Evolutionary conservation across 2,329 filamentous ascomycete species (phyloP), one percentile per base, ranked within the genome.

Genomic region (Neofusicoccum kwambonambiense): DNA sequence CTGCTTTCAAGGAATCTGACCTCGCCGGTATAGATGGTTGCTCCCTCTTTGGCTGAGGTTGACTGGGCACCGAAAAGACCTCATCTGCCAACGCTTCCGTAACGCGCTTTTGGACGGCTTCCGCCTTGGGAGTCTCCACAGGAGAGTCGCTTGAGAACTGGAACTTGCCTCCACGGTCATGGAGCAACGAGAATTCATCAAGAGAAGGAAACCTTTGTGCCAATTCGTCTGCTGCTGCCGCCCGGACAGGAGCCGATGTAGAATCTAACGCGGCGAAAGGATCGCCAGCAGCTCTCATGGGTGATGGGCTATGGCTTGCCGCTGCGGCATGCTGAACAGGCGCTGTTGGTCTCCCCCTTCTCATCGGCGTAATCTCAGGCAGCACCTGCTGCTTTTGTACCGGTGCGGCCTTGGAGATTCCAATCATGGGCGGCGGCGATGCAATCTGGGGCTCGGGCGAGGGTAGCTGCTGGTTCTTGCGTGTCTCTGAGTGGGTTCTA

Each of bases 321-420:
- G 70, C 70, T 22, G 69, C 69, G 49, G 66, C 70, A 77, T 80
- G 76, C 75, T 78, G 51, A 27, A 79, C 76, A 65, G 83, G 81
- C 17, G 79, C 84, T 4, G 83, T 82, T 4, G 93, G 90, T 67
- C 92, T 84, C 3, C 95, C 95, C 79, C 95, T 86, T 67, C 95
- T 87, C 95, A 98, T 98, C 0, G 94, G 95, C 42, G 91, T 89
- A 67, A 99, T 92, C 27, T 97, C 92, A 8, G 95, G 95, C 63
- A 98, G 88, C 8, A 84, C 81, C 69, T 90, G 87, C 62, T 90
- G 86, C 69, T 90, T 86, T 64, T 90, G 87, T 31, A 87, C 80
- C 2, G 90, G 88, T n/a, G 90, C 88, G 5, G 92, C 87, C 72
- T 94, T 94, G 15, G 93, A 89, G 11, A 94, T 89, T 8, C 94